phyloP scores from a whole-genome alignment of 305 asterid species.

The Fraxinus baroniana region DNA sequence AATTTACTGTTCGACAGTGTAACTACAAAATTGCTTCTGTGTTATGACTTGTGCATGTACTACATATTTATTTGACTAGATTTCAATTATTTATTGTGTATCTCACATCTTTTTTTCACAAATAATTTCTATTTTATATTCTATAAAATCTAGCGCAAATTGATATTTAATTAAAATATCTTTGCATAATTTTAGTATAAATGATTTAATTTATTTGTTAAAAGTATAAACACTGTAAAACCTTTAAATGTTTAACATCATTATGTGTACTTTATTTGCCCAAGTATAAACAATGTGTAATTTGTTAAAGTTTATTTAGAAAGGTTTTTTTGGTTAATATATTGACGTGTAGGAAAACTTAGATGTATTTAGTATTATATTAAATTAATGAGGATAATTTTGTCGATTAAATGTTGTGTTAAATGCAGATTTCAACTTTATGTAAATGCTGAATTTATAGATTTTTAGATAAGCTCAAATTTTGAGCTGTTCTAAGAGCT shows the following conservation, averaged over 20 bases:
- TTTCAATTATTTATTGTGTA: background rate
- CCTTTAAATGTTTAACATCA: background rate
- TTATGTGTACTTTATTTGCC: background rate
- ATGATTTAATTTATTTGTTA: background rate
- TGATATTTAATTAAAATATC: background rate
- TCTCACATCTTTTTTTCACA: background rate
- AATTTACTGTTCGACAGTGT: background rate
- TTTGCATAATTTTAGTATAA: background rate
- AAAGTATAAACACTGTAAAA: background rate
- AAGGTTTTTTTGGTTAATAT: background rate
- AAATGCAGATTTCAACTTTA: background rate
- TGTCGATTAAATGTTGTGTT: background rate
- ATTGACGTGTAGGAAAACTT: background rate
- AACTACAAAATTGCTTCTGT: background rate
- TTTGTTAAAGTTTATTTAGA: background rate
- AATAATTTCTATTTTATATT: background rate
- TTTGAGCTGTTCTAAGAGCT: background rate
- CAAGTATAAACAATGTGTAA: background rate
- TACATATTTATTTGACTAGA: background rate
- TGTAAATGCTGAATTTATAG: background rate
- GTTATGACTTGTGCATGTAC: background rate
- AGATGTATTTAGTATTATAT: background rate
- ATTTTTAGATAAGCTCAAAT: background rate
- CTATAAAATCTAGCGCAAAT: background rate
- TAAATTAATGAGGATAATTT: background rate